These are phyloP conservation scores for Neonectria faginata DNA, from an alignment of 2,329 filamentous ascomycete genomes.

Conservation along the genomic window DNA sequence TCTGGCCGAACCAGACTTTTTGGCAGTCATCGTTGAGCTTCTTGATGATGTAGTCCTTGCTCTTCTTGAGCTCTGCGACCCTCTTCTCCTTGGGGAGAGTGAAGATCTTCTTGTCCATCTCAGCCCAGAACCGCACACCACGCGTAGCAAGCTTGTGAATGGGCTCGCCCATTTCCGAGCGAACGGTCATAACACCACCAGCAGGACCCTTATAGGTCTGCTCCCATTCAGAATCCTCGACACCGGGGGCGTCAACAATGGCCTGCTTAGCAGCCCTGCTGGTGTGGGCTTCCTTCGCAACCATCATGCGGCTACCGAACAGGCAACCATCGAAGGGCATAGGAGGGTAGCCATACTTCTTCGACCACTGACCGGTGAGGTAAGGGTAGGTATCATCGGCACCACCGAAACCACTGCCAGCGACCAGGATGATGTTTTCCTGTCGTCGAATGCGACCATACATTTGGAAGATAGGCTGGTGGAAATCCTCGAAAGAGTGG, in stretches of 20 bases:
- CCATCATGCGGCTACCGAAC: constrained; percentile 95
- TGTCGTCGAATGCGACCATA: constrained; percentile 88
- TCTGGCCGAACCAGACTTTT: constrained; percentile 95
- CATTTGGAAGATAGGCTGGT: constrained; percentile 90
- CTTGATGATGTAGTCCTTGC: constrained; percentile 91
- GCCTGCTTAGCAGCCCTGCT: constrained; percentile 89
- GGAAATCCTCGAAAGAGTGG: constrained; percentile 96
- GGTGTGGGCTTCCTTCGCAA: constrained; percentile 90
- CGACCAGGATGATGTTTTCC: constrained; percentile 88
- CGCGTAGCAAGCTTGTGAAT: constrained; percentile 99
- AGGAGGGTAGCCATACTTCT: constrained; percentile 84
- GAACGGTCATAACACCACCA: constrained; percentile 94
- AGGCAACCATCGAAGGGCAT: constrained; percentile 96
- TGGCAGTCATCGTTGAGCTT: constrained; percentile 97
- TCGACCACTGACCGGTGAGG: constrained; percentile 89
- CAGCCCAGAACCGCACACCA: constrained; percentile 95
- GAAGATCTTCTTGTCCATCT: constrained; percentile 99
- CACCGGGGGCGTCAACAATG: constrained; percentile 85
- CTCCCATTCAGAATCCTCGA: constrained; percentile 88
- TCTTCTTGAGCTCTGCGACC: constrained; percentile 86
- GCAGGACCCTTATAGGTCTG: constrained; percentile 91
- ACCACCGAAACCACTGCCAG: constrained; percentile 91
- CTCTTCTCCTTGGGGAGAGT: constrained; percentile 95
- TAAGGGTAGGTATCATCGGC: constrained; percentile 93
- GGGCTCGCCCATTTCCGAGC: constrained; percentile 99